These are phyloP conservation scores for Podaxis sp. DNA, from an alignment of 768 basidiomycete genomes.

Conservation along the genomic window DNA sequence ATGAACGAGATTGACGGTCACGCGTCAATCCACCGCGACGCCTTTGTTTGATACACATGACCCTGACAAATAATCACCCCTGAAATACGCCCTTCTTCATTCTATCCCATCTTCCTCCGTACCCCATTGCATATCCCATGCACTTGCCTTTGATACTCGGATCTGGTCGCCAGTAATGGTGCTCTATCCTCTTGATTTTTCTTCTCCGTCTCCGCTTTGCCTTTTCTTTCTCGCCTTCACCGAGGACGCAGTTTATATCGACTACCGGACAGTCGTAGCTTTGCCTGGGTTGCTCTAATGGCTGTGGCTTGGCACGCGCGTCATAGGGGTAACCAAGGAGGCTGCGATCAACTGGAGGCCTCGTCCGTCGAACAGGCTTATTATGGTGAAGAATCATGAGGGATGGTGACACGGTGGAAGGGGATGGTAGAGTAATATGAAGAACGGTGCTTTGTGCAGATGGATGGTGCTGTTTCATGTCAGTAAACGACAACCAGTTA, in stretches of 20 bases:
- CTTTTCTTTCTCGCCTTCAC: slow-evolving; percentile 15
- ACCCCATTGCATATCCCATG: slow-evolving; percentile 44
- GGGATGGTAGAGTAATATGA: neutral
- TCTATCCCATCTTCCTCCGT: slow-evolving; percentile 29
- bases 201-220: slow-evolving; percentile 18
- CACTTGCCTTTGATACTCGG: slow-evolving; percentile 36
- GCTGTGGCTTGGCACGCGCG: slow-evolving; percentile 15
- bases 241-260: slow-evolving; percentile 17
- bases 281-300: slow-evolving; percentile 1
- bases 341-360: slow-evolving; percentile 36
- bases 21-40: slow-evolving; percentile 1
- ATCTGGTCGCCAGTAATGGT: slow-evolving; percentile 41
- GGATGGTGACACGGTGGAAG: slow-evolving; percentile 17
- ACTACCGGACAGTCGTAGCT: slow-evolving; percentile 24
- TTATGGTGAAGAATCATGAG: slow-evolving; percentile 30
- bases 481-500: neutral
- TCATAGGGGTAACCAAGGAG: slow-evolving; percentile 36
- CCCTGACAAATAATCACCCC: slow-evolving; percentile 14
- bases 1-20: neutral
- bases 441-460: neutral
- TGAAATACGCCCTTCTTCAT: slow-evolving; percentile 2
- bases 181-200: slow-evolving; percentile 9
- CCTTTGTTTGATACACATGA: neutral
- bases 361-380: slow-evolving; percentile 35
- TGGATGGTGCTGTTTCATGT: slow-evolving; percentile 3